These are phyloP conservation scores for Neurospora discreta DNA, from an alignment of 495 filamentous ascomycete genomes.

Conservation along the genomic window DNA sequence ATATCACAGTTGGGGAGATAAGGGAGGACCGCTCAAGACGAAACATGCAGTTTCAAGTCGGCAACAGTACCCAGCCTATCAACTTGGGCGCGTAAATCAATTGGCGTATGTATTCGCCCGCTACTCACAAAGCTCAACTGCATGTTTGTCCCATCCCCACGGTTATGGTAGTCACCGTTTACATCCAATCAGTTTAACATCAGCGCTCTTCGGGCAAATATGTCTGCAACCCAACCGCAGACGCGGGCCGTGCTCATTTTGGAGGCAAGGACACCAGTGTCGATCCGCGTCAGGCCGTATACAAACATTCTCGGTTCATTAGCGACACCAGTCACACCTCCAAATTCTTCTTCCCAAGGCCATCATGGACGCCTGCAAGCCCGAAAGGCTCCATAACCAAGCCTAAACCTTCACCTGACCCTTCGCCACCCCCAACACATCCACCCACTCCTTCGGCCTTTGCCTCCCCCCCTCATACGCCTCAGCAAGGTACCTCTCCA, in stretches of 20 bases:
- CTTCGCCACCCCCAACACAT: conserved; percentile 26
- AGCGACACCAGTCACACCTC: background rate
- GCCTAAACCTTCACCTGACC: background rate
- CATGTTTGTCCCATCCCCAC: too few species aligned
- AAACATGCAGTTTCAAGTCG: background rate
- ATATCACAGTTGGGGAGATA: background rate
- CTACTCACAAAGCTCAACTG: too few species aligned
- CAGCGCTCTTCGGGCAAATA: background rate
- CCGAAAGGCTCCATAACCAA: background rate
- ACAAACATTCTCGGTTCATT: background rate
- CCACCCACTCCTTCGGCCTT: conserved; percentile 30
- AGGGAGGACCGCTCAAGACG: background rate
- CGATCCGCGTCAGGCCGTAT: too few species aligned
- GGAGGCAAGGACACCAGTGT: background rate
- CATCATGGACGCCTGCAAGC: too few species aligned
- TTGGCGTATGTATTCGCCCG: too few species aligned
- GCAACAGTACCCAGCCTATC: background rate
- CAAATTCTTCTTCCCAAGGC: background rate
- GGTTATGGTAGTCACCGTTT: background rate
- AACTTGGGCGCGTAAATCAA: background rate
- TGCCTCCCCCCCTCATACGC: conserved; percentile 26
- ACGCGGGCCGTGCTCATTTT: background rate
- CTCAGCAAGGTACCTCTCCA: conserved; percentile 41
- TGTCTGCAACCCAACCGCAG: background rate
- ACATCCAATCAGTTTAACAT: background rate